Base-by-base conservation (phyloP, 176 grass and related monocot species). In the Dactylis glomerata region DNA sequence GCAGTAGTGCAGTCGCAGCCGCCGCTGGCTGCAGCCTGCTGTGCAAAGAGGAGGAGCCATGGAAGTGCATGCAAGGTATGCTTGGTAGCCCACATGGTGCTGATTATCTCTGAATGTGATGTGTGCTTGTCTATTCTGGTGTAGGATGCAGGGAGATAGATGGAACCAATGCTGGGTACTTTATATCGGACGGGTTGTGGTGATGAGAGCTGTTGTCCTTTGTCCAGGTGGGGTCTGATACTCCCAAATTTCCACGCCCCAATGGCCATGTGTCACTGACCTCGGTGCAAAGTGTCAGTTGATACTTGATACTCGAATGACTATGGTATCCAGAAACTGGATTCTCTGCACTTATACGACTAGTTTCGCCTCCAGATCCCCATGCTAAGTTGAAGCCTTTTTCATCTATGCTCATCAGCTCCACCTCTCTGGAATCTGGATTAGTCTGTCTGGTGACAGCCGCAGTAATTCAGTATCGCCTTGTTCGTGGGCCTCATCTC, bases 21-120 rank as follows among this genome's bases (percentile, higher is more conserved):
- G 44, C 67, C 80, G 50, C 72, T 83, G 40, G 79, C 91, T 7
- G 59, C 66, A 58, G 81, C 91, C 74, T 85, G 80, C 22, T 89
- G 82, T n/a, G 77, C 85, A 2, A 95, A 80, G 27, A 94, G 75
- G 2, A 92, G 79, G 74, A 96, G 81, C 76, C 78, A 92, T 49
- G 92, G 23, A 51, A 98, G 41, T 55, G 54, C 81, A 58, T 74
- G 83, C 45, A 90, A 81, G 78, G 72, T 65, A 67, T 58, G 78
- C 22, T 80, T 90, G 81, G 68, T 88, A 41, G 73, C 26, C 36
- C 19, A n/a, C 94, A 92, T 95, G 69, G 74, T 45, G 38, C 24
- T 30, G 69, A 61, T 66, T 66, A 5, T 63, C 19, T 42, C 22
- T 83, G 23, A 13, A 14, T 70, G 32, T 58, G 14, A 68, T 36